These are phyloP conservation scores for Beauveria brongniartii DNA, from an alignment of 2,329 filamentous ascomycete genomes.

Conservation along the genomic window DNA sequence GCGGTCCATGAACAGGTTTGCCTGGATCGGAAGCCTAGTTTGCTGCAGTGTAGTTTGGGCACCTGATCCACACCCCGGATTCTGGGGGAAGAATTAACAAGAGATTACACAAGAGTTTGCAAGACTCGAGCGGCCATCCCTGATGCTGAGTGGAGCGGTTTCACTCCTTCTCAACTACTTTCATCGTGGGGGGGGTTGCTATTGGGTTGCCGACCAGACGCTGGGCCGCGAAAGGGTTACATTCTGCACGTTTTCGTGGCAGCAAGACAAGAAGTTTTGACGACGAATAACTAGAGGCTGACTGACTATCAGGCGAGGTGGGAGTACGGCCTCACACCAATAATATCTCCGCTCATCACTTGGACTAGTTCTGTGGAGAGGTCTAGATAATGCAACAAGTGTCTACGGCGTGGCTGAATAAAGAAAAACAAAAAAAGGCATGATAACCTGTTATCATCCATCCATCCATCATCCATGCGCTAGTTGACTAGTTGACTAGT, in stretches of 20 bases:
- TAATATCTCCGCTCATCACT: neutral
- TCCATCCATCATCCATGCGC: neutral
- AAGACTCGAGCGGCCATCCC: neutral
- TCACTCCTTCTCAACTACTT: neutral
- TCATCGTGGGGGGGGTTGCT: neutral
- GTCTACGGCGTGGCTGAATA: neutral
- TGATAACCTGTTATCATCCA: neutral
- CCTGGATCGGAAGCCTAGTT: slow-evolving; percentile 4
- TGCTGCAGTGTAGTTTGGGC: neutral
- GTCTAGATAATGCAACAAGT: neutral
- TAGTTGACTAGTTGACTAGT: neutral
- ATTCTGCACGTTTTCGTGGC: neutral
- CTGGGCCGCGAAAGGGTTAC: neutral
- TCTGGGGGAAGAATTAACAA: neutral
- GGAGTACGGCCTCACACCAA: neutral
- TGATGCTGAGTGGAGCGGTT: neutral
- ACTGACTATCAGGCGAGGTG: neutral
- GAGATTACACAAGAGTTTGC: neutral
- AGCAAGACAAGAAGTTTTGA: no score
- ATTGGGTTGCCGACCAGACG: neutral
- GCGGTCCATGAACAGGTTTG: slow-evolving; percentile 9
- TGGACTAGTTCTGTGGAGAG: neutral
- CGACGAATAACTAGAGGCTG: no score
- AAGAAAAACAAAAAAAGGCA: no score
- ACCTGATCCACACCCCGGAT: slow-evolving; percentile 8